phyloP scores from a whole-genome alignment of 2,329 filamentous ascomycete species.

The Xylogone sp. region DNA sequence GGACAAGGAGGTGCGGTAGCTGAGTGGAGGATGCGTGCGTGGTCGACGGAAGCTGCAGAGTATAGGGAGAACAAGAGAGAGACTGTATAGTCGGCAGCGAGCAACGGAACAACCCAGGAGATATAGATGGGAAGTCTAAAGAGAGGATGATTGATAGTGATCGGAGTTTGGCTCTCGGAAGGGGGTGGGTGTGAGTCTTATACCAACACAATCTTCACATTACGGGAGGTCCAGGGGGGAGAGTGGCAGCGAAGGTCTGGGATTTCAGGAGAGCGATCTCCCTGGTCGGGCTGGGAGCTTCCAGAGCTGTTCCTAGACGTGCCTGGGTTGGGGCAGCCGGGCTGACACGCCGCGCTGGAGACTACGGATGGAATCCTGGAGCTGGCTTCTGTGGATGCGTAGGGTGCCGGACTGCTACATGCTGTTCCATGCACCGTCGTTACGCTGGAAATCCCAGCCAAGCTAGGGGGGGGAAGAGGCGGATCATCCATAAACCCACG shows the following conservation, averaged over 20 bases:
- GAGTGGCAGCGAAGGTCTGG: no score
- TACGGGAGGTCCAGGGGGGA: background rate
- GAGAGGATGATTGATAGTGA: background rate
- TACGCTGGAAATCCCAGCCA: background rate
- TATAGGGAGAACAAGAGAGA: background rate
- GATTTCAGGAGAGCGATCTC: no score
- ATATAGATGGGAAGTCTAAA: background rate
- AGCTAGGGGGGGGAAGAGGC: background rate
- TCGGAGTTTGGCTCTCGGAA: no score
- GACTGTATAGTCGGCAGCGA: background rate
- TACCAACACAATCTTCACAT: background rate
- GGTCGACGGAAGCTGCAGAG: background rate
- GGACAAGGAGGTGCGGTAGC: background rate
- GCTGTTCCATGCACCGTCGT: background rate
- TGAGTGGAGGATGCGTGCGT: background rate
- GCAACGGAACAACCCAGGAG: background rate
- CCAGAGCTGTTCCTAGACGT: background rate
- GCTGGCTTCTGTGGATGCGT: no score
- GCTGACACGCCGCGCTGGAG: background rate
- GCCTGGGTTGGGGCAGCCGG: background rate
- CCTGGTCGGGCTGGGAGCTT: background rate
- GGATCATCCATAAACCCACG: background rate
- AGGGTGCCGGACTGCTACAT: no score
- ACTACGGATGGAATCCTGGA: no score
- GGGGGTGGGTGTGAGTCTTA: background rate